These are phyloP conservation scores for Priceomyces melissophilus DNA, from an alignment of 805 yeast genomes.

Conservation along the genomic window DNA sequence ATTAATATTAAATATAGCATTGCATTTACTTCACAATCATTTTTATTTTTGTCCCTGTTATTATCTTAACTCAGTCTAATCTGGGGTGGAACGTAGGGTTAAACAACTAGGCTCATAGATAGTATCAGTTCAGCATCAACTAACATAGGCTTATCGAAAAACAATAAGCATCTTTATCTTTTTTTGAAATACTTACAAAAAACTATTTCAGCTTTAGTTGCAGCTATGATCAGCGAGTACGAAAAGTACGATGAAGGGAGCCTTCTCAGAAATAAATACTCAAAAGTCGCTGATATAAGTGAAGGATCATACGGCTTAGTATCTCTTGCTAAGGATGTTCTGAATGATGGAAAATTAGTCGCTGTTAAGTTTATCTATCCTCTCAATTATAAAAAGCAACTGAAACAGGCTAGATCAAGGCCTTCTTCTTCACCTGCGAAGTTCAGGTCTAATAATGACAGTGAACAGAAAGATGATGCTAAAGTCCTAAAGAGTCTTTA, in stretches of 20 bases:
- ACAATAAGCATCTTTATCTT: background rate
- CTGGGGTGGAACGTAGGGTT: no score
- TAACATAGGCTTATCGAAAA: no score
- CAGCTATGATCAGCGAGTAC: conserved; percentile 34
- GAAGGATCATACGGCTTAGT: conserved; percentile 95
- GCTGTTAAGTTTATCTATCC: conserved; percentile 86
- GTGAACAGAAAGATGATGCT: conserved; percentile 12
- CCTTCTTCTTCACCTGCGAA: conserved; percentile 37
- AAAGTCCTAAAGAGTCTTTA: conserved; percentile 28
- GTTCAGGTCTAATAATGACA: conserved; percentile 16
- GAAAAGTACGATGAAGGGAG: conserved; percentile 36
- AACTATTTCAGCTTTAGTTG: background rate
- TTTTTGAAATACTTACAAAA: background rate
- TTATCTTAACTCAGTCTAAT: background rate
- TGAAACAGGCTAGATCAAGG: conserved; percentile 15
- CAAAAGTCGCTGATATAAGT: conserved; percentile 69
- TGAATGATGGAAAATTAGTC: conserved; percentile 47
- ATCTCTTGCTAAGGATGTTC: conserved; percentile 74
- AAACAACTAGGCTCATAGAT: background rate
- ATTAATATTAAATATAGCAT: no score
- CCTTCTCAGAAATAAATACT: conserved; percentile 60
- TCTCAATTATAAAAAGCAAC: conserved; percentile 34
- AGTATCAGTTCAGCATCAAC: no score
- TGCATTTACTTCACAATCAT: no score
- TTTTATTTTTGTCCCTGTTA: no score